Evolutionary conservation across 768 basidiomycete genomes (phyloP).

Genomic region (Fomitopsis serialis): DNA sequence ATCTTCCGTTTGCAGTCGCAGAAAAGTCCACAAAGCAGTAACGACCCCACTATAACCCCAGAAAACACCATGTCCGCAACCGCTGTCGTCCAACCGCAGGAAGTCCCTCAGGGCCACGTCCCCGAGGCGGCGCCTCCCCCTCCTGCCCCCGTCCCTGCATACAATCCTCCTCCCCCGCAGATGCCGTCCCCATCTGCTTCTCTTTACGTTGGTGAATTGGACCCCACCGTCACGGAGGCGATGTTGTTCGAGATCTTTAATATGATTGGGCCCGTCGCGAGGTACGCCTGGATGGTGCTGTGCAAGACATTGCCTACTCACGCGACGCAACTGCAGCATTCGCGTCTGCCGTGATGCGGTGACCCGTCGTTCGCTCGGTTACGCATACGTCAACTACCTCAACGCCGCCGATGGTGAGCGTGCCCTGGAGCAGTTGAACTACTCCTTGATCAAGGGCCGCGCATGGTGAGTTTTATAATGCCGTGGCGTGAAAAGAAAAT

Average conservation of each 20-base stretch:
- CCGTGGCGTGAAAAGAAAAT: neutral
- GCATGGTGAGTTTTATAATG: slow-evolving; percentile 63
- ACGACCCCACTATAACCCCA: slow-evolving; percentile 54
- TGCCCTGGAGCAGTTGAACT: slow-evolving; percentile 98
- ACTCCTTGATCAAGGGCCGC: slow-evolving; percentile 96
- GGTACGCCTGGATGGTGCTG: slow-evolving; percentile 41
- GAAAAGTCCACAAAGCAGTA: slow-evolving; percentile 92
- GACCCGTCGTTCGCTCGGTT: slow-evolving; percentile 97
- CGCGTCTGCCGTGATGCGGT: slow-evolving; percentile 99
- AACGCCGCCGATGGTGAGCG: slow-evolving; percentile 96
- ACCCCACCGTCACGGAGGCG: slow-evolving; percentile 96
- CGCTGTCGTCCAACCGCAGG: slow-evolving; percentile 26
- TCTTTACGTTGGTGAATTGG: slow-evolving; percentile 98
- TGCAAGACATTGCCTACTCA: slow-evolving; percentile 2
- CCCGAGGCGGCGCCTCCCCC: slow-evolving; percentile 48
- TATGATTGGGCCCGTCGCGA: slow-evolving; percentile 98
- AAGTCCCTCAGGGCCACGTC: slow-evolving; percentile 27
- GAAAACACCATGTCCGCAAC: slow-evolving; percentile 35
- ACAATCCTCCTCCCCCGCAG: slow-evolving; percentile 49
- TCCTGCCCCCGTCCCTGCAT: slow-evolving; percentile 44
- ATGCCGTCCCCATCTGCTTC: slow-evolving; percentile 77
- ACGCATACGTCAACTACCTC: slow-evolving; percentile 99
- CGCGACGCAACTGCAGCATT: slow-evolving; percentile 49
- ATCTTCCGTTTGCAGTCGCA: slow-evolving; percentile 37
- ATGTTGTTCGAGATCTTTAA: slow-evolving; percentile 99